These are phyloP conservation scores for Penicillium freii DNA, from an alignment of 2,329 filamentous ascomycete genomes.

Conservation along the genomic window DNA sequence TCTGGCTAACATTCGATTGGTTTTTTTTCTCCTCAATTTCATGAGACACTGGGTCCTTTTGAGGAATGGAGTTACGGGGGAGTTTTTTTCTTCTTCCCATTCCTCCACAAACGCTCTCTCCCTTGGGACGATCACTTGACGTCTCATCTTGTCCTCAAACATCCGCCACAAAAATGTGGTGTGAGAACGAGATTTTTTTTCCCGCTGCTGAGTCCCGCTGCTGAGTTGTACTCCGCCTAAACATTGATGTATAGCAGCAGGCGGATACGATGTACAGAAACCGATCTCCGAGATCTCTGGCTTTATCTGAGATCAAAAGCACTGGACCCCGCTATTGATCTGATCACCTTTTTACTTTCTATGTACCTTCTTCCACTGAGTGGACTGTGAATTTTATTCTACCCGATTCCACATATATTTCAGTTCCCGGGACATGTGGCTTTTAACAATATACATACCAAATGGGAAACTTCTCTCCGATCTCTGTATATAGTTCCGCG, in stretches of 20 bases:
- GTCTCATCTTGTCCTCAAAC: background rate
- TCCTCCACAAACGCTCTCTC: background rate
- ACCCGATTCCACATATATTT: conserved; percentile 9
- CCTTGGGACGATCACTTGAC: no score
- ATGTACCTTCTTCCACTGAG: conserved; percentile 6
- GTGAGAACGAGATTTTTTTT: background rate
- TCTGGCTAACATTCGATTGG: conserved; percentile 9
- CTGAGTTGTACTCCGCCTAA: conserved; percentile 8
- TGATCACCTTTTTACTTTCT: background rate
- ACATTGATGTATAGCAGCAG: conserved; percentile 19
- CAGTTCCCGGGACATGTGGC: background rate
- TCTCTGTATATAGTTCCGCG: background rate
- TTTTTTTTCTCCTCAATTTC: conserved; percentile 12
- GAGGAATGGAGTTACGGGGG: conserved; percentile 16
- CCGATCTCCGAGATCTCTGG: background rate
- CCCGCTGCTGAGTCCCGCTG: background rate
- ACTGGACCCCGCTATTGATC: conserved; percentile 1
- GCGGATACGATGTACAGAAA: conserved; percentile 18
- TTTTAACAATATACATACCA: background rate
- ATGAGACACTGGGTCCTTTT: conserved; percentile 14
- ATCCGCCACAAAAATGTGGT: background rate
- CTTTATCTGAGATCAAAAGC: conserved; percentile 11
- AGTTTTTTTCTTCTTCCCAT: background rate
- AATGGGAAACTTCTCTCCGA: no score
- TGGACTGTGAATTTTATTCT: conserved; percentile 1